Percentiles rank a stretch among this genome's conserved stretches.
Conservation (phyloP, 768 basidiomycete species). For the Chiua virens region DNA sequence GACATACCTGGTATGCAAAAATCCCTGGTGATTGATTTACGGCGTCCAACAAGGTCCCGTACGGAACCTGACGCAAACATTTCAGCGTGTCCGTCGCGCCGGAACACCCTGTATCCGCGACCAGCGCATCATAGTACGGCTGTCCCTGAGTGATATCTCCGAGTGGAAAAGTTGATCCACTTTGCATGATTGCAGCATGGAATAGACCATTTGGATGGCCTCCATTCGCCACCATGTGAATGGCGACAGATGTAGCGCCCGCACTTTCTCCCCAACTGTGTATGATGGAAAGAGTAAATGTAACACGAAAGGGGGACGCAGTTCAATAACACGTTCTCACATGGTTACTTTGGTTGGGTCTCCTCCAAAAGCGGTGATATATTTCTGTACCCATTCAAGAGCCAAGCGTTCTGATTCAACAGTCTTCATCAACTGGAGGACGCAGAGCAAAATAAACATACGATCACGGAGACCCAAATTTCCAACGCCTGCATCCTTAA, state of each 20-base stretch:
- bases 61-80: constrained; percentile 36
- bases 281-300: no score
- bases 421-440: background rate
- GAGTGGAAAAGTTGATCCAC: constrained; percentile 34
- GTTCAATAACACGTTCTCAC: constrained; percentile 1
- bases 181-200: constrained; percentile 39
- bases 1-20: constrained; percentile 33
- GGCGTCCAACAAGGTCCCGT: constrained; percentile 29
- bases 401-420: constrained; percentile 34
- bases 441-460: background rate
- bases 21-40: constrained; percentile 34
- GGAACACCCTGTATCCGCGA: constrained; percentile 31
- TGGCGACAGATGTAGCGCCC: constrained; percentile 35
- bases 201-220: constrained; percentile 28
- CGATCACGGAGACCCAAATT: constrained; percentile 55
- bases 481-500: constrained; percentile 34
- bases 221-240: constrained; percentile 31
- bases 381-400: constrained; percentile 55
- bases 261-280: constrained; percentile 37
- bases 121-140: constrained; percentile 32
- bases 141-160: constrained; percentile 22
- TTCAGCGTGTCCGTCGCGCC: constrained; percentile 26
- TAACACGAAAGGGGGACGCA: background rate
- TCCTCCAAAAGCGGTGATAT: constrained; percentile 62
- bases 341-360: constrained; percentile 44